A percentile compares a stretch with the other conserved stretches of the same genome.
phyloP scores from a whole-genome alignment of 1,139 yeast genomes.

The Candida tunisiensis region DNA sequence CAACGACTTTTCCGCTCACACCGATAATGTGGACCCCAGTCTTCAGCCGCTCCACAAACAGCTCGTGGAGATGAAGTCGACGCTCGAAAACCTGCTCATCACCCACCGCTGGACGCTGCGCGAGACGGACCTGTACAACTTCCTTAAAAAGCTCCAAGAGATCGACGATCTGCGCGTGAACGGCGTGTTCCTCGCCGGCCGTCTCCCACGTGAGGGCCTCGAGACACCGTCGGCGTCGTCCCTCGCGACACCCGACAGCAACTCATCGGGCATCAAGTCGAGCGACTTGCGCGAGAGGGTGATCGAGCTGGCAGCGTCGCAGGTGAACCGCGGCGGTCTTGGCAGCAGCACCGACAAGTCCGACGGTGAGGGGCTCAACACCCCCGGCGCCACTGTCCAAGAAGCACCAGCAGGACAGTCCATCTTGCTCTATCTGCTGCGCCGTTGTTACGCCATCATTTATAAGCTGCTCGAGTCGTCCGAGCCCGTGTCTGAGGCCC shows the following conservation, averaged over 20 bases:
- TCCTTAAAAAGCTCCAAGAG: conserved; percentile 53
- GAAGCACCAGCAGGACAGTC: conserved; percentile 32
- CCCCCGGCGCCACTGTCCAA: conserved; percentile 13
- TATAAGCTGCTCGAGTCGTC: conserved; percentile 80
- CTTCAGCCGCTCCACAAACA: conserved; percentile 34
- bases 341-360: no score
- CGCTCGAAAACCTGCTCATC: conserved; percentile 63
- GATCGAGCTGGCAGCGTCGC: no score
- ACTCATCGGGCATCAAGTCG: neutral
- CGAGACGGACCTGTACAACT: conserved; percentile 79
- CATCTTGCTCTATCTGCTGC: conserved; percentile 55
- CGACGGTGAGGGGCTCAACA: conserved; percentile 8
- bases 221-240: no score
- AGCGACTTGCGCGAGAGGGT: no score
- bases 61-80: conserved; percentile 47
- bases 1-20: conserved; percentile 48
- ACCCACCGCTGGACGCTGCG: conserved; percentile 96
- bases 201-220: no score
- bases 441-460: conserved; percentile 81
- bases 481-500: conserved; percentile 88
- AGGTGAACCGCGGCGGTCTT: no score
- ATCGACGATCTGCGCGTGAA: conserved; percentile 55
- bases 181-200: conserved; percentile 38
- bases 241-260: neutral
- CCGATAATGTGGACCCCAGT: conserved; percentile 29